Evolutionary conservation across 768 basidiomycete genomes (phyloP).

Genomic region (Boletellus emodensis): DNA sequence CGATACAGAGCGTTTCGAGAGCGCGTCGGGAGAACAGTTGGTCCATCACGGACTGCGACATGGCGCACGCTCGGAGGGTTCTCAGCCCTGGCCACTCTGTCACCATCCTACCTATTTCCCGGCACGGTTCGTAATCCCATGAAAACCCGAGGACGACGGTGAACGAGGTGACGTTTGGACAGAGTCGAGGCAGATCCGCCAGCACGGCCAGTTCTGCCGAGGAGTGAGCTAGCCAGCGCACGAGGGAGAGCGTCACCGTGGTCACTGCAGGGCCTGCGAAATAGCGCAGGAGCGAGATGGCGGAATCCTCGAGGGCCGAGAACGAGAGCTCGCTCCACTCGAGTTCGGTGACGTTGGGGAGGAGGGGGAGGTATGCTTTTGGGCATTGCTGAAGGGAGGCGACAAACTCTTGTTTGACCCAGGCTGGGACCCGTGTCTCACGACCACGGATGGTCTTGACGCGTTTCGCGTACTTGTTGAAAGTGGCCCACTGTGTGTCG

Average conservation of each 20-base stretch:
- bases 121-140: slow-evolving; percentile 7
- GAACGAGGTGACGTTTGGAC: slow-evolving; percentile 22
- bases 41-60: slow-evolving; percentile 14
- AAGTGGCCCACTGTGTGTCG: slow-evolving; percentile 16
- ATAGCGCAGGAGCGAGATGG: slow-evolving; percentile 13
- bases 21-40: not conserved
- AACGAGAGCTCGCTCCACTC: slow-evolving; percentile 13
- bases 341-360: slow-evolving; percentile 18
- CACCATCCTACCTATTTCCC: slow-evolving; percentile 16
- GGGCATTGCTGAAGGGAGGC: slow-evolving; percentile 10
- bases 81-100: slow-evolving; percentile 11
- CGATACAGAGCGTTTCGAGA: slow-evolving; percentile 13
- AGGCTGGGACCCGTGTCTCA: not conserved
- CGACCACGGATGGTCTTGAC: slow-evolving; percentile 13
- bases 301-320: slow-evolving; percentile 1
- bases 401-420: slow-evolving; percentile 1
- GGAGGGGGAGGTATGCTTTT: slow-evolving; percentile 13
- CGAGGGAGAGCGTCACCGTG: slow-evolving; percentile 8
- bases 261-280: slow-evolving; percentile 12
- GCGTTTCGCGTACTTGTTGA: slow-evolving; percentile 21
- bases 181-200: slow-evolving; percentile 11
- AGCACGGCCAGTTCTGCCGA: slow-evolving; percentile 11
- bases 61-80: slow-evolving; percentile 8
- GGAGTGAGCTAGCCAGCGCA: slow-evolving; percentile 11
- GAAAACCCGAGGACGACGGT: slow-evolving; percentile 3